Conservation (phyloP, 169 alveolate genomes). For the Sarcocystis neurona region DNA sequence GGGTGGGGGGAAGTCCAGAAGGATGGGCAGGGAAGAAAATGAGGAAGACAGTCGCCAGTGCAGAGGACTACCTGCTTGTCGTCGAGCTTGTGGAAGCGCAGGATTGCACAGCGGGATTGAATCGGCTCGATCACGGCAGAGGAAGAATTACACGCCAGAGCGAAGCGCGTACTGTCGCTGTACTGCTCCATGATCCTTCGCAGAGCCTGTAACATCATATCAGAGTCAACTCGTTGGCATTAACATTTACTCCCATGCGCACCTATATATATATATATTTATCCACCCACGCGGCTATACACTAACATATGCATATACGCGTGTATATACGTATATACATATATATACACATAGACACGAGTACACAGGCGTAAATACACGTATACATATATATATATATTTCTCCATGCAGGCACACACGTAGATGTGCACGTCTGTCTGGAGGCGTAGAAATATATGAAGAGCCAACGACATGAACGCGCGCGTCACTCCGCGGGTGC, state of each 20-base stretch:
- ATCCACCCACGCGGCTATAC: not conserved
- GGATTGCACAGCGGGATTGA: slow-evolving; percentile 98
- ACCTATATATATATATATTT: not conserved
- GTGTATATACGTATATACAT: not conserved
- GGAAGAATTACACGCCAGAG: slow-evolving; percentile 98
- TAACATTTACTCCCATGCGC: not conserved
- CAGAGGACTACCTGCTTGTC: slow-evolving; percentile 93
- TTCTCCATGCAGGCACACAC: not conserved
- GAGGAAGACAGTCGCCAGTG: no score
- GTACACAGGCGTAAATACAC: not conserved
- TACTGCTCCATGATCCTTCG: slow-evolving; percentile 97
- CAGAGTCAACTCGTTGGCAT: not conserved
- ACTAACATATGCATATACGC: not conserved
- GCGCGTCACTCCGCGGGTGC: no score
- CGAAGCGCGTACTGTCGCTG: slow-evolving; percentile 97
- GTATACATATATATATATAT: not conserved
- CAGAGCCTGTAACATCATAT: slow-evolving; percentile 83
- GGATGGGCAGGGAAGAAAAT: no score
- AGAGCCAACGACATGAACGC: not conserved
- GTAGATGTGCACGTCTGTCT: no score
- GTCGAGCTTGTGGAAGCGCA: slow-evolving; percentile 93
- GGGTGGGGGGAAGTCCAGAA: no score
- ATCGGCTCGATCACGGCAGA: slow-evolving; percentile 98
- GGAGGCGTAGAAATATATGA: not conserved
- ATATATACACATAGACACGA: not conserved